Evolutionary conservation across 129 eudicot species (phyloP).

Genomic region (Kitagawia praeruptora): DNA sequence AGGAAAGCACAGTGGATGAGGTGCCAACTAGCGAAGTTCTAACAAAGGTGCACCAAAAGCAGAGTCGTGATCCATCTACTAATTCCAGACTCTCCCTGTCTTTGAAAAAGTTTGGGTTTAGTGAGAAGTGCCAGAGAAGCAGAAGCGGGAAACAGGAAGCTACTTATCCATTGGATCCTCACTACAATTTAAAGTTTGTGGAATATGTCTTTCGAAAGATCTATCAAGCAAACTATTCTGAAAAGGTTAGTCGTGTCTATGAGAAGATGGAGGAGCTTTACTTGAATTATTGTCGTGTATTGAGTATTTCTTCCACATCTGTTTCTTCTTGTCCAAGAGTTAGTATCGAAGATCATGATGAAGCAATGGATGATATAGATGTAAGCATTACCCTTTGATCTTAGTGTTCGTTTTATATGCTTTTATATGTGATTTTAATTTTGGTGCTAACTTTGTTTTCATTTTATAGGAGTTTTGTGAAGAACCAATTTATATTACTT

Average conservation of each 20-base stretch:
- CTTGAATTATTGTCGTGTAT: not conserved
- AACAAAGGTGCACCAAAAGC: not conserved
- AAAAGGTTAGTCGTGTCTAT: not conserved
- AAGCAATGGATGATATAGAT: no score
- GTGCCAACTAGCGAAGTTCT: slow-evolving; percentile 7
- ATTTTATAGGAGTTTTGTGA: no score
- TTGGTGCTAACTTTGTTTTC: no score
- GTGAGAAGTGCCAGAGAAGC: slow-evolving; percentile 21
- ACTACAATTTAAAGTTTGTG: not conserved
- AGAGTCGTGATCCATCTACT: not conserved
- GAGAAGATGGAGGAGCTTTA: no score
- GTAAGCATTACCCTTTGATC: no score
- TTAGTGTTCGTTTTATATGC: no score
- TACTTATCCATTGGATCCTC: slow-evolving; percentile 9
- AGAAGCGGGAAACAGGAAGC: slow-evolving; percentile 18
- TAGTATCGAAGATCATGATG: no score
- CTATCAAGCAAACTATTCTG: not conserved
- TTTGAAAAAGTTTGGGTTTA: slow-evolving; percentile 20
- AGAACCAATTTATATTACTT: no score
- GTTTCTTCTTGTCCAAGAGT: not conserved
- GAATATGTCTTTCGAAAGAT: not conserved
- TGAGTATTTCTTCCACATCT: not conserved
- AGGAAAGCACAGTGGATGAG: slow-evolving; percentile 10
- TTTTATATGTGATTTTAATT: no score
- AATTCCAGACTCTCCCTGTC: slow-evolving; percentile 14